A percentile compares a stretch with the other conserved stretches of the same genome.
Conservation (phyloP, 306 rosid genomes). For the Cucumis cinereus region DNA sequence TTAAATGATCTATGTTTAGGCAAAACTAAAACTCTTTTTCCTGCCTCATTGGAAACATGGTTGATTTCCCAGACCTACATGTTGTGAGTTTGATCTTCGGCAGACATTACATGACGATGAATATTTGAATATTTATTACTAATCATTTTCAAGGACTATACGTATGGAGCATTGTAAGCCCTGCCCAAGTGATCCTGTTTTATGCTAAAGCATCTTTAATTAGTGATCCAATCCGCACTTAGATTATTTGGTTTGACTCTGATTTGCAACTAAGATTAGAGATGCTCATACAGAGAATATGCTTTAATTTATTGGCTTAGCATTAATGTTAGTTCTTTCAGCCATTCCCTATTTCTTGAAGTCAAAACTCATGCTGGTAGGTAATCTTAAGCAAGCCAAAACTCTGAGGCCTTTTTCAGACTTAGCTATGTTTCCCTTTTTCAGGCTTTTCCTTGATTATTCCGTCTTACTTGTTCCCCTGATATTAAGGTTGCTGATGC, state of each 20-base stretch:
- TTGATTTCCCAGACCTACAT: background rate
- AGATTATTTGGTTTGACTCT: background rate
- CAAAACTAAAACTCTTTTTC: background rate
- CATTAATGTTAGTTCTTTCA: background rate
- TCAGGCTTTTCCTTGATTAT: no score
- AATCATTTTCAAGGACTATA: background rate
- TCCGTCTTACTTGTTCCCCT: no score
- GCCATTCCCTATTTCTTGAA: background rate
- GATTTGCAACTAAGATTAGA: background rate
- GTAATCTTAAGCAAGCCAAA: background rate
- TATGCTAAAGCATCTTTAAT: background rate
- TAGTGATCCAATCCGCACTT: background rate
- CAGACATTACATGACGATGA: background rate
- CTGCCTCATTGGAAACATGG: background rate
- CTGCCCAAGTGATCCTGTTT: background rate
- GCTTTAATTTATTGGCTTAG: background rate
- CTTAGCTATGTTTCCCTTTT: no score
- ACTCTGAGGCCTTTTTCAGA: no score
- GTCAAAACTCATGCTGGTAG: background rate
- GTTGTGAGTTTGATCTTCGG: background rate
- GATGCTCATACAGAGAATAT: background rate
- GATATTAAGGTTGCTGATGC: no score
- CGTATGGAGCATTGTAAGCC: background rate
- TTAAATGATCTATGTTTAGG: background rate
- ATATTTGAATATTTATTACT: background rate